These are phyloP conservation scores for Clonostachys chloroleuca DNA, from an alignment of 2,329 filamentous ascomycete genomes.

Conservation along the genomic window DNA sequence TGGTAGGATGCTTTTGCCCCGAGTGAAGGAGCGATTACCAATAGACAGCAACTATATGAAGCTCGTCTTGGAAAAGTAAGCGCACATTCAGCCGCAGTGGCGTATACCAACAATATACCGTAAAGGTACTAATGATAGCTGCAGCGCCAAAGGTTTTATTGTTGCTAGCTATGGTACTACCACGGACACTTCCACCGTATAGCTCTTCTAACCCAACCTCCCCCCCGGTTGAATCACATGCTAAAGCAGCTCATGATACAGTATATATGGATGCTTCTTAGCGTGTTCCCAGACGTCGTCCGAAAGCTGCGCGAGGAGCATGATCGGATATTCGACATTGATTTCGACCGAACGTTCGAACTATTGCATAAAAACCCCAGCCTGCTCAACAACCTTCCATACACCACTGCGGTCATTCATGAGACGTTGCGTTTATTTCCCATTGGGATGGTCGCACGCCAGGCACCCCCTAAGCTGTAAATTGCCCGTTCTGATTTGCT, in stretches of 20 bases:
- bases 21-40: too few relatives aligned
- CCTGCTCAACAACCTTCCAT: slow-evolving; percentile 42
- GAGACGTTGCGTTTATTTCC: slow-evolving; percentile 49
- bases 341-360: slow-evolving; percentile 21
- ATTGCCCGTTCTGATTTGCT: too few relatives aligned
- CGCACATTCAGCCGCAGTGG: too few relatives aligned
- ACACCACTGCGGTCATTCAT: slow-evolving; percentile 48
- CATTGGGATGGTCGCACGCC: slow-evolving; percentile 33
- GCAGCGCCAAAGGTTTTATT: slow-evolving; percentile 14
- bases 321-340: slow-evolving; percentile 14
- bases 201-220: not conserved
- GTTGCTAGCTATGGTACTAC: slow-evolving; percentile 18
- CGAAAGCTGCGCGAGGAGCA: slow-evolving; percentile 18
- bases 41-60: slow-evolving; percentile 6
- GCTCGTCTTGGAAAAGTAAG: slow-evolving; percentile 10
- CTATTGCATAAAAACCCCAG: slow-evolving; percentile 30
- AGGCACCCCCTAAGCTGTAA: slow-evolving; percentile 11
- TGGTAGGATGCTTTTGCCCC: too few relatives aligned
- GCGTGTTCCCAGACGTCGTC: slow-evolving; percentile 13
- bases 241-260: not conserved
- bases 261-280: slow-evolving; percentile 9
- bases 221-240: not conserved
- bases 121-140: not conserved
- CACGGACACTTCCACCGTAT: slow-evolving; percentile 9
- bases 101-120: too few relatives aligned